Conservation (phyloP, 805 yeast species). For the Candida insectalens region DNA sequence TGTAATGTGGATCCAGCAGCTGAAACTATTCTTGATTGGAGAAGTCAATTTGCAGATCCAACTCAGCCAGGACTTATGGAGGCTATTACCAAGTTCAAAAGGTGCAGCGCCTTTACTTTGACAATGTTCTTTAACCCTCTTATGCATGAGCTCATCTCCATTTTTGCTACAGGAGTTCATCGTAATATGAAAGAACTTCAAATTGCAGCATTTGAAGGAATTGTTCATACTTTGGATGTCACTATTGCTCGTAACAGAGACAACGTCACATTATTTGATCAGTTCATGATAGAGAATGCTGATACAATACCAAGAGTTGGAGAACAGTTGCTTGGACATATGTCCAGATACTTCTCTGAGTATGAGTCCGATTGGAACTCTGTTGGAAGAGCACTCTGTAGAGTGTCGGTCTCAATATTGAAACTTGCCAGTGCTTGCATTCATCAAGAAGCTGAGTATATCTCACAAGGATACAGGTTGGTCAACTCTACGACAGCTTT, state of each 20-base stretch:
- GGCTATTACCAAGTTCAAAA: conserved; percentile 39
- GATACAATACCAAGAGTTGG: conserved; percentile 41
- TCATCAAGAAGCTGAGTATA: conserved; percentile 6
- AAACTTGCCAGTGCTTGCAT: conserved; percentile 25
- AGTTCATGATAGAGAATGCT: conserved; percentile 29
- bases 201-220: conserved; percentile 37
- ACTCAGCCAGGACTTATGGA: conserved; percentile 34
- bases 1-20: conserved; percentile 51
- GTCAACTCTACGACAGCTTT: conserved; percentile 30
- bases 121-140: conserved; percentile 54
- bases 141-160: conserved; percentile 29
- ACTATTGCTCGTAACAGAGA: conserved; percentile 59
- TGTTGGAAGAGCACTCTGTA: conserved; percentile 53
- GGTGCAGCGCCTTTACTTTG: conserved; percentile 42
- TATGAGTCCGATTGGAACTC: conserved; percentile 52
- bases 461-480: conserved; percentile 17
- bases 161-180: conserved; percentile 14
- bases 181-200: conserved; percentile 18
- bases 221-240: conserved; percentile 52
- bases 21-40: conserved; percentile 44
- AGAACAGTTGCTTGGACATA: conserved; percentile 33
- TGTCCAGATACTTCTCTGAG: conserved; percentile 36
- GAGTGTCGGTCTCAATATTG: conserved; percentile 44
- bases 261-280: conserved; percentile 46
- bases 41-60: background rate